These are phyloP conservation scores for Pseudogymnoascus destructans DNA, from an alignment of 2,329 filamentous ascomycete species.

Conservation along the genomic window DNA sequence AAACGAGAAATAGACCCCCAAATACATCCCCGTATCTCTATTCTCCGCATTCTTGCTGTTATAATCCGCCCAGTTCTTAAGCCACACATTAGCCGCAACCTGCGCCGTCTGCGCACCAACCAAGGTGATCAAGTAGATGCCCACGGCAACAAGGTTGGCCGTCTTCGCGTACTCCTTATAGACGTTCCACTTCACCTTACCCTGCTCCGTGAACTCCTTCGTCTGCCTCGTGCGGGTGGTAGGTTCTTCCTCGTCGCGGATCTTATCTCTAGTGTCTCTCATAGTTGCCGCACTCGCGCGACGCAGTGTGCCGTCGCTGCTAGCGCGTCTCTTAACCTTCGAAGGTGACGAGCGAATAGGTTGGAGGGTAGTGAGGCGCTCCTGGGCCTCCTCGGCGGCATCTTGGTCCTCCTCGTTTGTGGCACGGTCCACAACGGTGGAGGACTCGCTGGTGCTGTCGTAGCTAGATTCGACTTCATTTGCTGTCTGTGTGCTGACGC, in stretches of 20 bases:
- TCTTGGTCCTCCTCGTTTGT: slow-evolving; percentile 41
- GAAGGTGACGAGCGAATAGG: slow-evolving; percentile 46
- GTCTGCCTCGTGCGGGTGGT: slow-evolving; percentile 62
- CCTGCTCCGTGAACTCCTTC: slow-evolving; percentile 84
- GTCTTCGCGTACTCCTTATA: slow-evolving; percentile 91
- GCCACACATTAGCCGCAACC: slow-evolving; percentile 79
- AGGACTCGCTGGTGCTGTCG: slow-evolving; percentile 42
- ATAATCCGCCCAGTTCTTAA: slow-evolving; percentile 79
- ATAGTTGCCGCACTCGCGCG: slow-evolving; percentile 88
- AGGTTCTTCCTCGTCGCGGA: slow-evolving; percentile 70
- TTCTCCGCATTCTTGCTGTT: slow-evolving; percentile 61
- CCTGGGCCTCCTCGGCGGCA: slow-evolving; percentile 65
- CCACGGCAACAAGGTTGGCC: slow-evolving; percentile 76
- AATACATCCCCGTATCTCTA: slow-evolving; percentile 69
- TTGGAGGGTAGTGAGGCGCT: slow-evolving; percentile 60
- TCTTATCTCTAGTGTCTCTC: slow-evolving; percentile 69
- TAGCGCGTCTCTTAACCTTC: slow-evolving; percentile 42
- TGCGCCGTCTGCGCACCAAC: slow-evolving; percentile 69
- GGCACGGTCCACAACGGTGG: slow-evolving; percentile 39
- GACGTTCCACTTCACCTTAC: slow-evolving; percentile 95
- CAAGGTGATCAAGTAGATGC: slow-evolving; percentile 64
- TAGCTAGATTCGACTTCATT: slow-evolving; percentile 32
- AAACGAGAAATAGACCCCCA: slow-evolving; percentile 91
- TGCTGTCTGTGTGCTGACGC: slow-evolving; percentile 43
- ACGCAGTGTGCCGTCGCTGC: slow-evolving; percentile 69